Conservation (phyloP, 805 yeast genomes). For the Lipomyces anomalus region DNA sequence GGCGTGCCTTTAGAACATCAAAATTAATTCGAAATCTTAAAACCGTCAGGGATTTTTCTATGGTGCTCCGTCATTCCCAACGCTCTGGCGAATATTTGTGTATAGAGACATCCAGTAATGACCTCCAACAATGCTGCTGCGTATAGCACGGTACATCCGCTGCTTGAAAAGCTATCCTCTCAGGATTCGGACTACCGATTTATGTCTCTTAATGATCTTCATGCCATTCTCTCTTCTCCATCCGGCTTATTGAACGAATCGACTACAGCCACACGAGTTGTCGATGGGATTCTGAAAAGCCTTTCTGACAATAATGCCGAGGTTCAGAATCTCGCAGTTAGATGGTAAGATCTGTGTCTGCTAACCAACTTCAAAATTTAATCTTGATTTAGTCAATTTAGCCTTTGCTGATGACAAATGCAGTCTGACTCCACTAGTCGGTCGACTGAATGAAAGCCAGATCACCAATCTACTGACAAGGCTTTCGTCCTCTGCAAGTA, state of each 20-base stretch:
- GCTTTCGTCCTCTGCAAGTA: constrained; percentile 29
- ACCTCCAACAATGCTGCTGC: background rate
- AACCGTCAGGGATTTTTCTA: too few species aligned
- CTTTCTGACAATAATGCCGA: constrained; percentile 61
- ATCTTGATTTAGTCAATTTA: background rate
- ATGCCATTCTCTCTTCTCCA: constrained; percentile 34
- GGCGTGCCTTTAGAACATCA: too few species aligned
- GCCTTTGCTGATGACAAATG: background rate
- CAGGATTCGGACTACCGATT: constrained; percentile 73
- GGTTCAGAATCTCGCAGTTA: constrained; percentile 69
- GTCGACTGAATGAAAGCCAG: constrained; percentile 21
- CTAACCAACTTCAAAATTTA: background rate
- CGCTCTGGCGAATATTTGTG: too few species aligned
- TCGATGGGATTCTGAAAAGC: constrained; percentile 39
- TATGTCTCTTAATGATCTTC: constrained; percentile 77
- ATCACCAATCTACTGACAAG: constrained; percentile 30
- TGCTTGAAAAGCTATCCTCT: constrained; percentile 28
- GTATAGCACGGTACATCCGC: constrained; percentile 13
- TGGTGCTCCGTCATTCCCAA: too few species aligned
- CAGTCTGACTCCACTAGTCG: constrained; percentile 24
- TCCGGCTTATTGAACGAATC: constrained; percentile 28
- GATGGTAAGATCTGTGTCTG: constrained; percentile 40
- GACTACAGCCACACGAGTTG: constrained; percentile 29
- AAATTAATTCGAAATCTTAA: too few species aligned
- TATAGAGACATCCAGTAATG: background rate